Conservation (phyloP, 1,139 yeast genomes). For the Sugiyamaella sp. region DNA sequence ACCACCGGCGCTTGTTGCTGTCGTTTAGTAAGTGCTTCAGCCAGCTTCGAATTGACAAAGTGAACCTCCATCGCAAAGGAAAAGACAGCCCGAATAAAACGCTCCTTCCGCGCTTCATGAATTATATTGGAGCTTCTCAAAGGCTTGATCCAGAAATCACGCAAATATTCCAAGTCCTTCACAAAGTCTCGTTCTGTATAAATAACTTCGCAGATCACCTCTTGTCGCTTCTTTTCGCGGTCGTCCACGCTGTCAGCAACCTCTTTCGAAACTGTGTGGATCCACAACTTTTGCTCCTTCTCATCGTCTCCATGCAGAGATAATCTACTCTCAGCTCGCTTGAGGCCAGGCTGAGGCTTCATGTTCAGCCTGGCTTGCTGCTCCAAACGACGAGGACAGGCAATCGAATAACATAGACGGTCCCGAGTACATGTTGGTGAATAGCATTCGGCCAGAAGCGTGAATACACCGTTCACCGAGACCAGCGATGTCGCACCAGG, state of each 20-base stretch:
- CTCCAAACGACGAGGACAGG: constrained; percentile 95
- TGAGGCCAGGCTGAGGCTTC: constrained; percentile 87
- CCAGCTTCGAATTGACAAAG: constrained; percentile 76
- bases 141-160: constrained; percentile 94
- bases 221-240: constrained; percentile 89
- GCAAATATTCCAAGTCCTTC: constrained; percentile 87
- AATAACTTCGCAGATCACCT: constrained; percentile 89
- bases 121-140: constrained; percentile 82
- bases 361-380: constrained; percentile 91
- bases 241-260: constrained; percentile 79
- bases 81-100: constrained; percentile 88
- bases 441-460: constrained; percentile 89
- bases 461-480: constrained; percentile 84
- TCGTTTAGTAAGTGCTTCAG: constrained; percentile 86
- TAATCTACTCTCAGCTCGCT: constrained; percentile 77
- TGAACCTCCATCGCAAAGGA: constrained; percentile 88
- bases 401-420: constrained; percentile 86
- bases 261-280: constrained; percentile 84
- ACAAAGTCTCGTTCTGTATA: constrained; percentile 95
- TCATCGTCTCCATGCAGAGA: constrained; percentile 77
- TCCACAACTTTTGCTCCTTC: constrained; percentile 89
- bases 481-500: constrained; percentile 19
- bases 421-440: constrained; percentile 95
- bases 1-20: constrained; percentile 90
- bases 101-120: constrained; percentile 86